phyloP scores from a whole-genome alignment of 140 eudicot species.

The Erigeron philadelphicus region DNA sequence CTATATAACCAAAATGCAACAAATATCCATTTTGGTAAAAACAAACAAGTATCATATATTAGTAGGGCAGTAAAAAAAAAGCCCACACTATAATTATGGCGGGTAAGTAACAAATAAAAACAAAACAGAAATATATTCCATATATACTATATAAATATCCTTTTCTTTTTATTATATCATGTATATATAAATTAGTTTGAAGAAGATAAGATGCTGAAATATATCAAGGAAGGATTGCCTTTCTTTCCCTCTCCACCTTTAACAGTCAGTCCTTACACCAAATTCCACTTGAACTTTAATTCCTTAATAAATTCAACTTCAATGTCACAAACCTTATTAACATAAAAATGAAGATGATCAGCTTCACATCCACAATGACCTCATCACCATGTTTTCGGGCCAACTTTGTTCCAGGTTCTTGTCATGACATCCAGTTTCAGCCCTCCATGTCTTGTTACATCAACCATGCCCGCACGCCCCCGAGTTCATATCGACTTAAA shows the following conservation, averaged over 20 bases:
- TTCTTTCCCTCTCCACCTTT: conserved; percentile 42
- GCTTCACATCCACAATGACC: conserved; percentile 30
- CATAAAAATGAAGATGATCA: conserved; percentile 6
- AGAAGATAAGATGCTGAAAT: conserved; percentile 41
- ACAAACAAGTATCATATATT: no score
- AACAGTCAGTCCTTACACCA: conserved; percentile 23
- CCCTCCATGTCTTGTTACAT: conserved; percentile 32
- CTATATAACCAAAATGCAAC: no score
- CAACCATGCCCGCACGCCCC: conserved; percentile 23
- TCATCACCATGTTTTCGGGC: conserved; percentile 57
- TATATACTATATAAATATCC: no score
- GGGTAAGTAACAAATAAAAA: no score
- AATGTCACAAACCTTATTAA: conserved; percentile 26
- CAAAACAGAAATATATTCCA: no score
- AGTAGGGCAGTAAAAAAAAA: no score
- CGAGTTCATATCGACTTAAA: conserved; percentile 20
- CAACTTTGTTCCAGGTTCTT: conserved; percentile 43
- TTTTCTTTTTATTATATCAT: no score
- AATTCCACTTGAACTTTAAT: conserved; percentile 14
- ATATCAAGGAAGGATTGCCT: conserved; percentile 16
- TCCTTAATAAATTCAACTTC: conserved; percentile 10
- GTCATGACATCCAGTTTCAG: conserved; percentile 38
- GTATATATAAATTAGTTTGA: not conserved
- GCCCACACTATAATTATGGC: no score
- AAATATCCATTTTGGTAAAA: no score